Evolutionary conservation across 768 basidiomycete genomes (phyloP).

Genomic region (Panellus pusillus): DNA sequence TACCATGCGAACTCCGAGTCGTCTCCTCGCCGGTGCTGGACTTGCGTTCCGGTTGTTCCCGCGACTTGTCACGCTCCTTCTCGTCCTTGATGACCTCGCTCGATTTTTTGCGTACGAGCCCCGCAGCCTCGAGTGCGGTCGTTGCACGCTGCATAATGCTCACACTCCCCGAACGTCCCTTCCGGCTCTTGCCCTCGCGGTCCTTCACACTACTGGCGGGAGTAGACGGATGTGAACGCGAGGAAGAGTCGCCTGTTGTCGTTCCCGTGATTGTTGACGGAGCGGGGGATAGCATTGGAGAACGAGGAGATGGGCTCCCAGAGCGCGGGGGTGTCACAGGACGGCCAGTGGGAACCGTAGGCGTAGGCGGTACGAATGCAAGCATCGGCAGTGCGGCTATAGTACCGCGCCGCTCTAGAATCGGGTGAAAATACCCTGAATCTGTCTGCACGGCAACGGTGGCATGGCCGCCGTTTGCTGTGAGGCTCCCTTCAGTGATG

Average conservation of each 20-base stretch:
- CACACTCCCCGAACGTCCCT: constrained; percentile 83
- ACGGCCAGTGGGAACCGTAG: constrained; percentile 48
- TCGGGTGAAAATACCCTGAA: constrained; percentile 23
- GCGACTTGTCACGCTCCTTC: constrained; percentile 39
- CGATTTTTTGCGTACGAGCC: constrained; percentile 81
- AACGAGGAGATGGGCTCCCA: constrained; percentile 38
- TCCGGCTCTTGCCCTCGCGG: constrained; percentile 61
- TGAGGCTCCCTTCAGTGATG: neutral
- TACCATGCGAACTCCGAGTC: constrained; percentile 62
- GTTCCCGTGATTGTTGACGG: constrained; percentile 33
- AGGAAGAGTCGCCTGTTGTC: constrained; percentile 47
- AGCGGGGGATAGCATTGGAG: constrained; percentile 60
- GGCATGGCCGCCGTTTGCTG: constrained; percentile 22
- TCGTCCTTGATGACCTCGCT: constrained; percentile 68
- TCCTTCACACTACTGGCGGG: constrained; percentile 64
- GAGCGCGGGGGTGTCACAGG: constrained; percentile 57
- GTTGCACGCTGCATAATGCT: constrained; percentile 96
- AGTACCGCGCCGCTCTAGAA: constrained; percentile 26
- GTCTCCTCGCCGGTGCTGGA: constrained; percentile 53
- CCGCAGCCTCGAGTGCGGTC: constrained; percentile 84
- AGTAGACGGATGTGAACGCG: constrained; percentile 67
- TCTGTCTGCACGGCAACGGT: constrained; percentile 51
- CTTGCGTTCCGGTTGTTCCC: constrained; percentile 47
- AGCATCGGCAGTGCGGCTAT: constrained; percentile 54
- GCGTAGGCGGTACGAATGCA: constrained; percentile 77